Conservation (phyloP, 192 early-diverging fungal species). For the Coemansia sp. region DNA sequence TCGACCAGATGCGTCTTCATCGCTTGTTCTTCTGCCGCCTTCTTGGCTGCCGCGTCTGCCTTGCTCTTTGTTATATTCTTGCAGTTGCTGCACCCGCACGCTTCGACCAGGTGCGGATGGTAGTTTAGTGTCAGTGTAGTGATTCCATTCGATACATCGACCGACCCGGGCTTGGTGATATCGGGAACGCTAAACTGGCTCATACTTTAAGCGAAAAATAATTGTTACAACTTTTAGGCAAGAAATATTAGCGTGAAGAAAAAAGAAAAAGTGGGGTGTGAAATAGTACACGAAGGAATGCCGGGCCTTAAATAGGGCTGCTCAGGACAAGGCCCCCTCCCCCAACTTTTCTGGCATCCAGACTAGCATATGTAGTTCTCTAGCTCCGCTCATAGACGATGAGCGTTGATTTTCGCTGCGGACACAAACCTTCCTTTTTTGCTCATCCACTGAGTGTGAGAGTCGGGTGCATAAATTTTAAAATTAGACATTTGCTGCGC, state of each 20-base stretch:
- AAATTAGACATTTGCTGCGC: background rate
- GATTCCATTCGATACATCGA: conserved; percentile 27
- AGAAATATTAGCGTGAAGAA: background rate
- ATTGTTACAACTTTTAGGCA: background rate
- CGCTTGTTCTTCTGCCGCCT: conserved; percentile 12
- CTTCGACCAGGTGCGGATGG: conserved; percentile 25
- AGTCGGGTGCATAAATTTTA: background rate
- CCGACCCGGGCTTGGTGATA: conserved; percentile 30
- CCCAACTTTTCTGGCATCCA: background rate
- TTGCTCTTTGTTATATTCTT: conserved; percentile 20
- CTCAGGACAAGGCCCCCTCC: background rate
- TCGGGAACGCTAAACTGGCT: conserved; percentile 38
- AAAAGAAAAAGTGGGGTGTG: background rate
- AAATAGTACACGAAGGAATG: background rate
- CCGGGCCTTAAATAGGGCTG: background rate
- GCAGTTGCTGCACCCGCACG: conserved; percentile 36
- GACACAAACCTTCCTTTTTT: background rate
- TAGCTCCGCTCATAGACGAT: background rate
- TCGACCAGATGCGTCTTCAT: conserved; percentile 6
- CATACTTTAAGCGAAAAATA: conserved; percentile 13
- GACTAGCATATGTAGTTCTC: too few species aligned
- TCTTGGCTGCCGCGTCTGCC: conserved; percentile 29
- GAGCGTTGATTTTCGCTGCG: conserved; percentile 1
- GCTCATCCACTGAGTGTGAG: background rate
- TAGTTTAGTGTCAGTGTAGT: conserved; percentile 31